A percentile compares a stretch with the other conserved stretches of the same genome.
These are phyloP conservation scores for Cystobasidiaceae sp. DNA, from an alignment of 1,284 basidiomycete species.

Conservation along the genomic window DNA sequence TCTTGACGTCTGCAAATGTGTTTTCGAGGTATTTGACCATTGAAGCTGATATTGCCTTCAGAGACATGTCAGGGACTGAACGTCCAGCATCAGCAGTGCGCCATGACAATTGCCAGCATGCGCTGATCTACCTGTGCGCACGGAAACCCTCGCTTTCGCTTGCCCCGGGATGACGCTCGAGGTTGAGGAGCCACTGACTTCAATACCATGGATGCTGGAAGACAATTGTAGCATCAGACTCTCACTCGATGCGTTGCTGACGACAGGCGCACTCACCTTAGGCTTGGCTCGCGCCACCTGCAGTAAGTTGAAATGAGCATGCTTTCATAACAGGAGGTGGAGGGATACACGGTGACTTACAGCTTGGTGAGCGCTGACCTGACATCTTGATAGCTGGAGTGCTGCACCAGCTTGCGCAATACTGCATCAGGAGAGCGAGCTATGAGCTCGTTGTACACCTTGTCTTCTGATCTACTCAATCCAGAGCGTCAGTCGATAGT, in stretches of 20 bases:
- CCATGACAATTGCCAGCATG: constrained; percentile 43
- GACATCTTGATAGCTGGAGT: constrained; percentile 38
- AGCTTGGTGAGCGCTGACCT: constrained; percentile 38
- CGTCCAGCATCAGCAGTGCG: constrained; percentile 58
- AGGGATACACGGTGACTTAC: constrained; percentile 56
- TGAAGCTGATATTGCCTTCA: constrained; percentile 62
- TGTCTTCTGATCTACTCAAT: constrained; percentile 53
- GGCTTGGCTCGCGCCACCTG: constrained; percentile 48
- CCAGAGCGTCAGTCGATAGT: constrained; percentile 46
- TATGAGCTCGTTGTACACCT: constrained; percentile 64
- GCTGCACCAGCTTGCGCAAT: constrained; percentile 32
- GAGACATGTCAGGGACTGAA: constrained; percentile 87
- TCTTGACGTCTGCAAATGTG: constrained; percentile 54
- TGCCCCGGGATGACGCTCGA: constrained; percentile 79
- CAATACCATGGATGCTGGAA: constrained; percentile 42
- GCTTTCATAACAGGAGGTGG: constrained; percentile 52
- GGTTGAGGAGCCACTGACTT: constrained; percentile 49
- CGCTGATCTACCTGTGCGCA: constrained; percentile 26
- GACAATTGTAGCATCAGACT: constrained; percentile 59
- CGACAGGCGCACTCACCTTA: no score
- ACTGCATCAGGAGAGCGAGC: constrained; percentile 50
- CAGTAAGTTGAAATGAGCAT: constrained; percentile 46
- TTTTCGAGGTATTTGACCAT: constrained; percentile 59
- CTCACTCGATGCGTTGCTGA: constrained; percentile 66
- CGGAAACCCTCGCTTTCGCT: constrained; percentile 71